These are phyloP conservation scores for Stenocarpella maydis DNA, from an alignment of 2,329 filamentous ascomycete genomes.

Conservation along the genomic window DNA sequence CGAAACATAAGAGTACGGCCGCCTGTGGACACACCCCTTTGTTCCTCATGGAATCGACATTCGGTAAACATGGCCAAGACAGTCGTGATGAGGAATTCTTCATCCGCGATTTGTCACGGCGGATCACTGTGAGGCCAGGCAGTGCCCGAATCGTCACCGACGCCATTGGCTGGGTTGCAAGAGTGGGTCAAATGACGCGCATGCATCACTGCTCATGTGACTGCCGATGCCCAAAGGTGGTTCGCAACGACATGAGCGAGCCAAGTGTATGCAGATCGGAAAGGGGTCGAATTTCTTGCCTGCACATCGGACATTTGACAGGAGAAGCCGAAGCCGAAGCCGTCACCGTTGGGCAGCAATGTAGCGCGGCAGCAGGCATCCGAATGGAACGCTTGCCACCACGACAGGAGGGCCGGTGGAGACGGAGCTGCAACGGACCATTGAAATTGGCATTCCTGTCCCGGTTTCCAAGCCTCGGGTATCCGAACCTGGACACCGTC, in stretches of 20 bases:
- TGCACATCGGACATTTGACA: slow-evolving; percentile 11
- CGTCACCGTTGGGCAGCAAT: slow-evolving; percentile 20
- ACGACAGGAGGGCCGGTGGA: background rate
- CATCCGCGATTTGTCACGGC: slow-evolving; percentile 1
- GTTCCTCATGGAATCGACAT: background rate
- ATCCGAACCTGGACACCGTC: background rate
- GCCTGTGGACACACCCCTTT: background rate
- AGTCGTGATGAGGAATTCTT: background rate
- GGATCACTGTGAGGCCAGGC: background rate
- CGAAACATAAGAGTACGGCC: background rate
- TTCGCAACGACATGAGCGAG: background rate
- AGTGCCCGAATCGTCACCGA: background rate
- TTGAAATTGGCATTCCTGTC: background rate
- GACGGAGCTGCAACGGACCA: slow-evolving; percentile 8
- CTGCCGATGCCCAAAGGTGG: slow-evolving; percentile 10
- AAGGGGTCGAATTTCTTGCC: background rate
- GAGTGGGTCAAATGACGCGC: slow-evolving; percentile 8
- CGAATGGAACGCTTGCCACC: slow-evolving; percentile 16
- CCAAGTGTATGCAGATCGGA: background rate
- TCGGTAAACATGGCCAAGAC: slow-evolving; percentile 6
- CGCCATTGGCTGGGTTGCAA: background rate
- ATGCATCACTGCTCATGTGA: slow-evolving; percentile 17
- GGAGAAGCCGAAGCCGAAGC: too few relatives aligned
- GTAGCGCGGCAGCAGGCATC: slow-evolving; percentile 1
- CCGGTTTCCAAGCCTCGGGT: background rate